A percentile compares a stretch with the other conserved stretches of the same genome.
Evolutionary conservation across 345 rosid species (phyloP).

Genomic region (Nephelium lappaceum): DNA sequence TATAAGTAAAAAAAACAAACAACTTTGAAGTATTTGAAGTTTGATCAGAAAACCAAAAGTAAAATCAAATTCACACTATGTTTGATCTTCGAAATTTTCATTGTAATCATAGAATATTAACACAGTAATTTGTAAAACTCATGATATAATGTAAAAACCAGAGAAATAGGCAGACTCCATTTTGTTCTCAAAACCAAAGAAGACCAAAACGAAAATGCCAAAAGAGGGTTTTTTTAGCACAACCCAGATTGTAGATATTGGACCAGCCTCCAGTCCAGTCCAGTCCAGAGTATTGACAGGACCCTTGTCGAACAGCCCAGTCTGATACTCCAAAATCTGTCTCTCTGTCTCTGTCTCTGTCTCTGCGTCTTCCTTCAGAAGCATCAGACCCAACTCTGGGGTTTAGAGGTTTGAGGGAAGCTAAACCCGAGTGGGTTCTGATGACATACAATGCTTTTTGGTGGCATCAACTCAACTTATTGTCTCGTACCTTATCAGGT

Average conservation of each 20-base stretch:
- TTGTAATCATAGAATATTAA: too few species aligned
- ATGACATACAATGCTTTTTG: slow-evolving; percentile 20
- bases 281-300: neutral
- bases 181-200: too few species aligned
- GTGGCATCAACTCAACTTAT: slow-evolving; percentile 20
- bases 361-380: neutral
- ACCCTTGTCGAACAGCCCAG: neutral
- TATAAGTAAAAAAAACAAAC: too few species aligned
- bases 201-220: too few species aligned
- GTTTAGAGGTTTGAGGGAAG: neutral
- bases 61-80: too few species aligned
- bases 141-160: too few species aligned
- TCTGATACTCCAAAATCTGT: neutral
- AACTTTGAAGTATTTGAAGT: too few species aligned
- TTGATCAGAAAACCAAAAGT: neutral
- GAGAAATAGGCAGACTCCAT: too few species aligned
- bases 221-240: neutral
- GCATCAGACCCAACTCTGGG: neutral
- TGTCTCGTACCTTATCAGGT: slow-evolving; percentile 10
- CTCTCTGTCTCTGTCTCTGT: neutral
- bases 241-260: neutral
- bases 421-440: neutral
- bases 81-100: too few species aligned
- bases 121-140: too few species aligned
- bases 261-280: neutral